Conservation (phyloP, 768 basidiomycete species). For the Flagelloscypha sp. region DNA sequence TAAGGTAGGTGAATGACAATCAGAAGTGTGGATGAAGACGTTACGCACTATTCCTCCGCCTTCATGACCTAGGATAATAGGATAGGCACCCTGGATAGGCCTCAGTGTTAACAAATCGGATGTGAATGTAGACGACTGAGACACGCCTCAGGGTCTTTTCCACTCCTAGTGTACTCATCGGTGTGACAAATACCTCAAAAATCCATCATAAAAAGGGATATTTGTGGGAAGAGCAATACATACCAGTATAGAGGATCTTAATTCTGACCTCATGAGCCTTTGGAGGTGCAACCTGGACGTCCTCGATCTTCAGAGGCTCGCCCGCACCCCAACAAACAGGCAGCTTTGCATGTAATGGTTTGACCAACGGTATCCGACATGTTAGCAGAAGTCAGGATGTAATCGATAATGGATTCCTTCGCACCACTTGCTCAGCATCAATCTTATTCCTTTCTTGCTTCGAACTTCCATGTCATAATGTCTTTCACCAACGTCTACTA, state of each 20-base stretch:
- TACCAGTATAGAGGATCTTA: conserved; percentile 85
- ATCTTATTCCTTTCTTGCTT: conserved; percentile 3
- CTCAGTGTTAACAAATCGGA: conserved; percentile 9
- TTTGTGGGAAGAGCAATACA: conserved; percentile 12
- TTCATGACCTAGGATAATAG: conserved; percentile 91
- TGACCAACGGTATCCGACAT: conserved; percentile 78
- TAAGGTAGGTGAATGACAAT: conserved; percentile 21
- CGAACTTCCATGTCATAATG: conserved; percentile 60
- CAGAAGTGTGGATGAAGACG: not conserved
- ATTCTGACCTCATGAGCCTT: conserved; percentile 87
- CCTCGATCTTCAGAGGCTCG: conserved; percentile 78
- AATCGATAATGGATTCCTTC: conserved; percentile 10
- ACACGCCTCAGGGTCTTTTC: conserved; percentile 86
- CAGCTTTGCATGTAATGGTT: conserved; percentile 77
- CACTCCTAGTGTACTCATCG: conserved; percentile 94
- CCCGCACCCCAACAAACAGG: conserved; percentile 95
- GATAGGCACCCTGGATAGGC: conserved; percentile 65
- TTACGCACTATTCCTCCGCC: conserved; percentile 77
- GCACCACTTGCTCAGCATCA: conserved; percentile 1
- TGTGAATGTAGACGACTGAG: conserved; percentile 3
- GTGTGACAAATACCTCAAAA: conserved; percentile 86
- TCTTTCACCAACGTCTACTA: conserved; percentile 82
- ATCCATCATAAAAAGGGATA: conserved; percentile 8
- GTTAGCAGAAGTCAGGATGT: conserved; percentile 14
- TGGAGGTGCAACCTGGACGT: conserved; percentile 91